Evolutionary conservation across 768 basidiomycete genomes (phyloP).

Genomic region (Tylopilus subfusipes): DNA sequence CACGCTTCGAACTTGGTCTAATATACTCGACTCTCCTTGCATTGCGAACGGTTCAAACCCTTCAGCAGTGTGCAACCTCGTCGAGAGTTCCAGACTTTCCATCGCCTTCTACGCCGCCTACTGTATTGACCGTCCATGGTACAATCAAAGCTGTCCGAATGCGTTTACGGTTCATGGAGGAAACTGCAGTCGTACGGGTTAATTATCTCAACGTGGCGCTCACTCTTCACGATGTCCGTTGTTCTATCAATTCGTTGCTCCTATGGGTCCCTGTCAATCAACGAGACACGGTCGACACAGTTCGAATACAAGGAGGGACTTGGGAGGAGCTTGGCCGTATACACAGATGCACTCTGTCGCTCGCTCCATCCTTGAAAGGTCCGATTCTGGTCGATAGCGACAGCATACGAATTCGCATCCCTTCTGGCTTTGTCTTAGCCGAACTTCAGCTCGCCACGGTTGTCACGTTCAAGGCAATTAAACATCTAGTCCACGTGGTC

Average conservation of each 20-base stretch:
- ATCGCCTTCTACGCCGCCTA: conserved; percentile 14
- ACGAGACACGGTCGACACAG: conserved; percentile 33
- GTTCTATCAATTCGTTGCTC: conserved; percentile 41
- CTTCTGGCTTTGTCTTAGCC: conserved; percentile 70
- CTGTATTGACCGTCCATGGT: conserved; percentile 28
- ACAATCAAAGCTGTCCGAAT: conserved; percentile 47
- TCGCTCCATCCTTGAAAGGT: conserved; percentile 29
- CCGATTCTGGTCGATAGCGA: conserved; percentile 55
- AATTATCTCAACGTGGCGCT: conserved; percentile 22
- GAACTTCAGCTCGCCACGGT: conserved; percentile 71
- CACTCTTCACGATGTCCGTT: conserved; percentile 21
- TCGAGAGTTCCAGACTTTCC: conserved; percentile 17
- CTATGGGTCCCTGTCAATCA: conserved; percentile 55
- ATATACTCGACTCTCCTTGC: conserved; percentile 70
- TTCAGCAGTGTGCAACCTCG: conserved; percentile 29
- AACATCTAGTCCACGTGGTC: conserved; percentile 62
- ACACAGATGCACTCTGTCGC: conserved; percentile 46
- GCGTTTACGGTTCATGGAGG: conserved; percentile 44
- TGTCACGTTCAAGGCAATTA: conserved; percentile 67
- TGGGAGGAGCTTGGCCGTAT: conserved; percentile 79
- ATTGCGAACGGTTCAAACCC: conserved; percentile 43
- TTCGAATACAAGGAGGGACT: conserved; percentile 31
- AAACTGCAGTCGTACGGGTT: conserved; percentile 42
- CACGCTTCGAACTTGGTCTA: conserved; percentile 58
- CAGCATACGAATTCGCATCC: conserved; percentile 72